phyloP scores from a whole-genome alignment of 2,329 filamentous ascomycete genomes.

The Daldinia sp. region DNA sequence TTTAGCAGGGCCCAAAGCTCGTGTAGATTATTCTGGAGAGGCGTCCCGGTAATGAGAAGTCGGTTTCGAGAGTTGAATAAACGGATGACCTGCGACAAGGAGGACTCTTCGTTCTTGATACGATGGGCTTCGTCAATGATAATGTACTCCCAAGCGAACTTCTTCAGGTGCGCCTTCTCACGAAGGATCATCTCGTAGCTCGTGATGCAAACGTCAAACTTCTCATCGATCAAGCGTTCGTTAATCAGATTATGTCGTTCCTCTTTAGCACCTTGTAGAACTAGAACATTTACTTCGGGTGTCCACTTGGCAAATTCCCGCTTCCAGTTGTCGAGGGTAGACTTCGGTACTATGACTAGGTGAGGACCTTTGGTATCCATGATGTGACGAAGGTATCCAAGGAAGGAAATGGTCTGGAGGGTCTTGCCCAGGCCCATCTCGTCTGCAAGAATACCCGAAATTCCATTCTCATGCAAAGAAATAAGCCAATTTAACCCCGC shows the following conservation, averaged over 20 bases:
- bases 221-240: slow-evolving; percentile 88
- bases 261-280: slow-evolving; percentile 94
- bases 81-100: slow-evolving; percentile 93
- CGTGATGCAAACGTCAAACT: slow-evolving; percentile 97
- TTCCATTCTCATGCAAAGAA: slow-evolving; percentile 97
- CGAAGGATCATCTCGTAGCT: slow-evolving; percentile 99
- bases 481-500: slow-evolving; percentile 97
- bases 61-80: slow-evolving; percentile 96
- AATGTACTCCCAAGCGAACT: slow-evolving; percentile 99
- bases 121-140: slow-evolving; percentile 98
- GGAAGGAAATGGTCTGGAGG: slow-evolving; percentile 93
- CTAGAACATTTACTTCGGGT: slow-evolving; percentile 91
- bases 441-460: slow-evolving; percentile 95
- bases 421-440: slow-evolving; percentile 99
- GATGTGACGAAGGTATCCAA: slow-evolving; percentile 92
- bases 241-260: slow-evolving; percentile 89
- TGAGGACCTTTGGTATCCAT: slow-evolving; percentile 91
- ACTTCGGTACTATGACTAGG: slow-evolving; percentile 91
- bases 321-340: slow-evolving; percentile 98
- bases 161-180: slow-evolving; percentile 93
- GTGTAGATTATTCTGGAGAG: slow-evolving; percentile 96
- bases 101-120: slow-evolving; percentile 99
- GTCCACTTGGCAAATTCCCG: slow-evolving; percentile 95
- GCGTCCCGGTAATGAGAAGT: slow-evolving; percentile 94
- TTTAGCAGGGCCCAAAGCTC: slow-evolving; percentile 98